Base-by-base conservation (phyloP, 2,329 filamentous ascomycete genomes). In the Aspergillus niger region DNA sequence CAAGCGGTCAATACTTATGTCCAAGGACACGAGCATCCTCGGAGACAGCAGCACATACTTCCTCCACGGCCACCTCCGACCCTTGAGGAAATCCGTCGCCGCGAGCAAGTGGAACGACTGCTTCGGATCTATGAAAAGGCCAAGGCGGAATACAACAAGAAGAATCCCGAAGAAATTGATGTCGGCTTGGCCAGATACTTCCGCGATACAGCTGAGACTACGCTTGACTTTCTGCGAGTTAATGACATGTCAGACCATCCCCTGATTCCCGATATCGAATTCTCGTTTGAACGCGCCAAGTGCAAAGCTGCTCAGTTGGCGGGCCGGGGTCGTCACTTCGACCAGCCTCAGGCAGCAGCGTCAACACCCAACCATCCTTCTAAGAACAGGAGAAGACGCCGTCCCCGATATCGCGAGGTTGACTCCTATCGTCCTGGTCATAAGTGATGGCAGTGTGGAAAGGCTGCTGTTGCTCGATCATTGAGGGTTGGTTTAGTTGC, bases 161-260 rank as follows among this genome's bases (percentile, higher is more conserved):
- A 68, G 39, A 57, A 68, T 39, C 61, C 56, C 30, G 63, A 73
- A 30, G 69, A 66, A 30, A 57, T 67, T 3, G 67, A 66, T 32
- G 64, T 68, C 38, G 63, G 67, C 22, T 67, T 72, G 1, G 74
- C 76, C 24, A 75, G 74, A 52, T 80, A 79, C 53, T 73, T 81
- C 26, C 75, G 78, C 3, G 78, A 80, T 63, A 79, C 76, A 1
- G 76, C 77, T 5, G 78, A 80, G 59, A 80, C 80, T 56, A 68
- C 72, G 1, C 67, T 79, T 15, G 66, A 68, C 13, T 77, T 76
- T 50, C 65, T 80, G 8, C 60, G 65, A 26, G 56, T 67, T 8
- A 65, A 69, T 22, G 66, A 63, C 8, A 55, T 64, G 17, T 55
- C 61, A 3, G 63, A 72, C 10, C 69, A 77, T 54, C 56, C 58